phyloP scores from a whole-genome alignment of 768 basidiomycete species.

The Pholiota conissans region DNA sequence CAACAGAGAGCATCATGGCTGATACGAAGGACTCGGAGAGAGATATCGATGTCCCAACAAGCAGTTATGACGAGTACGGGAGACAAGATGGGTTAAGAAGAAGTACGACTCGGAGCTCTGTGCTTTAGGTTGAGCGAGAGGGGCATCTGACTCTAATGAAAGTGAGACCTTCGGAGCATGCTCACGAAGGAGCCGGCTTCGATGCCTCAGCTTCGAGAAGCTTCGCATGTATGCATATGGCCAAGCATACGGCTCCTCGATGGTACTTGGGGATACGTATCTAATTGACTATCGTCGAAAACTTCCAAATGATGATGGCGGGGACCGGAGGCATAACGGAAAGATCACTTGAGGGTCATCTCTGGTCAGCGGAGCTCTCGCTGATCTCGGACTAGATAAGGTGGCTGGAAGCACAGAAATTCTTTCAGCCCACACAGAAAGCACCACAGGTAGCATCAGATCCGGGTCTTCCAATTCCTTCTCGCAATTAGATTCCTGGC shows the following conservation, averaged over 20 bases:
- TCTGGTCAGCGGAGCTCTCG: neutral
- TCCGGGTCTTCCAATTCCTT: neutral
- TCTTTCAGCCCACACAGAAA: neutral
- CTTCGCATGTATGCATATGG: neutral
- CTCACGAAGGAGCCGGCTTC: neutral
- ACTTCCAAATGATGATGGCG: neutral
- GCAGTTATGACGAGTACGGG: too few relatives aligned
- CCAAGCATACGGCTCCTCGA: neutral
- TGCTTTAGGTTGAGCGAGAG: neutral
- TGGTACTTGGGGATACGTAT: neutral
- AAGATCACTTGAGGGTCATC: neutral
- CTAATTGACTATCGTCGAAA: neutral
- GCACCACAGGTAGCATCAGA: neutral
- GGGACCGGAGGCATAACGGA: neutral
- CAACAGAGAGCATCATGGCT: neutral
- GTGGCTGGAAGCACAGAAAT: neutral
- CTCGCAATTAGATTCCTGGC: too few relatives aligned
- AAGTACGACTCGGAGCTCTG: neutral
- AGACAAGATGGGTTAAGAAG: conserved; percentile 3
- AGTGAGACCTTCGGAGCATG: neutral
- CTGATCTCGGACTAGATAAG: conserved; percentile 6
- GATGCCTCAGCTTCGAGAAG: neutral
- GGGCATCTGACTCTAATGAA: neutral
- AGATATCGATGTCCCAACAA: neutral
- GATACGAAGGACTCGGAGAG: neutral